Percentiles rank a stretch among this genome's conserved stretches.
phyloP scores from a whole-genome alignment of 1,139 yeast genomes.

The Saccharomycopsis crataegensis region DNA sequence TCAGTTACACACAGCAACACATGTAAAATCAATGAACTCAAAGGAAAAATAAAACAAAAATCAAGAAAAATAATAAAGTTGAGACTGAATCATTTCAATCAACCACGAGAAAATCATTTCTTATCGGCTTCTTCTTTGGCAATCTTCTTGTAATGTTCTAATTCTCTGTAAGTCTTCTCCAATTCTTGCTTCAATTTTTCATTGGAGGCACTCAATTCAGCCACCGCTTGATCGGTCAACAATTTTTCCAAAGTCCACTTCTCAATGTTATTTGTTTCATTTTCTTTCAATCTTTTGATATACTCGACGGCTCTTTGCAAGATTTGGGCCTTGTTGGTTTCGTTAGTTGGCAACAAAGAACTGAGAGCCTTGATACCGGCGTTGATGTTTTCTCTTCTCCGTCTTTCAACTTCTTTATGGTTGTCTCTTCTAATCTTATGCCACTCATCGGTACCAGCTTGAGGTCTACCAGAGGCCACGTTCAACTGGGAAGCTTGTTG shows the following conservation, averaged over 20 bases:
- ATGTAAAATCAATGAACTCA: background rate
- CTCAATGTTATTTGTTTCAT: constrained; percentile 80
- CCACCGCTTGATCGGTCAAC: constrained; percentile 83
- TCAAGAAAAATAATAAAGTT: background rate
- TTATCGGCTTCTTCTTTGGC: constrained; percentile 8
- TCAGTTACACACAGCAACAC: no score
- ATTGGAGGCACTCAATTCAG: constrained; percentile 69
- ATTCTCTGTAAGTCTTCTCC: constrained; percentile 88
- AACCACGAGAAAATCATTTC: no score
- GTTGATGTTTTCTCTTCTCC: constrained; percentile 90
- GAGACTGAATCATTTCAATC: no score
- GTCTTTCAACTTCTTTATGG: constrained; percentile 95
- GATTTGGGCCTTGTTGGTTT: constrained; percentile 87
- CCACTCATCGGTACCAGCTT: constrained; percentile 77
- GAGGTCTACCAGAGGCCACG: constrained; percentile 27
- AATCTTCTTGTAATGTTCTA: constrained; percentile 68
- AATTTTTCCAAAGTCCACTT: constrained; percentile 92
- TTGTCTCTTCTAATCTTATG: constrained; percentile 76
- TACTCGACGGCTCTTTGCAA: constrained; percentile 83
- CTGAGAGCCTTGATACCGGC: constrained; percentile 82
- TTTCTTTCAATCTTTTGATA: constrained; percentile 80
- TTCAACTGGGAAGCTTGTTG: background rate
- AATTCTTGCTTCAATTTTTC: constrained; percentile 74
- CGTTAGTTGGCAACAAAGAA: constrained; percentile 76
- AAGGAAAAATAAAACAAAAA: background rate